Evolutionary conservation across 192 early-diverging fungal genomes (phyloP).

Genomic region (Podila epicladia): DNA sequence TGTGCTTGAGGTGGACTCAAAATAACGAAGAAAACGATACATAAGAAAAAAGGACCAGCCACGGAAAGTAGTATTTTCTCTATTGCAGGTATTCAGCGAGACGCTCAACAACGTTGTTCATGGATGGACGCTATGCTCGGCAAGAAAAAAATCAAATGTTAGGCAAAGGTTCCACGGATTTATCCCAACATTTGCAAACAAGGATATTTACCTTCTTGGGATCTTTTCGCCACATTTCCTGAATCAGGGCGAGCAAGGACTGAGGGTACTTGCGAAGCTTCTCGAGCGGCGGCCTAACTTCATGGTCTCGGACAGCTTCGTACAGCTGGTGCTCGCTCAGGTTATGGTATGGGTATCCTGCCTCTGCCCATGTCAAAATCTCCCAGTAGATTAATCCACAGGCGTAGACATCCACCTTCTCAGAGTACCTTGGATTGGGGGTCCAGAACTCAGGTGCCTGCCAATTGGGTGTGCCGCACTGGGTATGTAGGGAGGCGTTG

Average conservation of each 20-base stretch:
- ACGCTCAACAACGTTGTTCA: constrained; percentile 76
- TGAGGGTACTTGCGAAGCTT: constrained; percentile 67
- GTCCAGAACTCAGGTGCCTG: constrained; percentile 85
- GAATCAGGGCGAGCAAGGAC: constrained; percentile 67
- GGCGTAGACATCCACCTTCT: constrained; percentile 79
- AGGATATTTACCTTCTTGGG: constrained; percentile 49
- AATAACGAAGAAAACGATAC: neutral
- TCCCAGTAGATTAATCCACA: constrained; percentile 84
- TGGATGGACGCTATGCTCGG: constrained; percentile 62
- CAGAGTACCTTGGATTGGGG: constrained; percentile 73
- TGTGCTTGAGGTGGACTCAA: too few relatives aligned
- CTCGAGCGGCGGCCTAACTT: constrained; percentile 65
- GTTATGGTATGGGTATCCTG: constrained; percentile 77
- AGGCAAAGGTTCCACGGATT: neutral
- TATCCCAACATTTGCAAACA: too few relatives aligned
- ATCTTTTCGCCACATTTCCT: constrained; percentile 79
- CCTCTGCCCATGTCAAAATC: constrained; percentile 77
- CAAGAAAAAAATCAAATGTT: constrained; percentile 7
- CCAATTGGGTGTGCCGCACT: constrained; percentile 85
- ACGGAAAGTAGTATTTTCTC: neutral
- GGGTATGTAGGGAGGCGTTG: constrained; percentile 76
- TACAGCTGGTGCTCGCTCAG: constrained; percentile 71
- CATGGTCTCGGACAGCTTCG: constrained; percentile 67
- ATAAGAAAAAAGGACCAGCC: neutral
- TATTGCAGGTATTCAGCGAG: constrained; percentile 72